Conservation (phyloP, 75 land plant species). For the Gnetum montanum region DNA sequence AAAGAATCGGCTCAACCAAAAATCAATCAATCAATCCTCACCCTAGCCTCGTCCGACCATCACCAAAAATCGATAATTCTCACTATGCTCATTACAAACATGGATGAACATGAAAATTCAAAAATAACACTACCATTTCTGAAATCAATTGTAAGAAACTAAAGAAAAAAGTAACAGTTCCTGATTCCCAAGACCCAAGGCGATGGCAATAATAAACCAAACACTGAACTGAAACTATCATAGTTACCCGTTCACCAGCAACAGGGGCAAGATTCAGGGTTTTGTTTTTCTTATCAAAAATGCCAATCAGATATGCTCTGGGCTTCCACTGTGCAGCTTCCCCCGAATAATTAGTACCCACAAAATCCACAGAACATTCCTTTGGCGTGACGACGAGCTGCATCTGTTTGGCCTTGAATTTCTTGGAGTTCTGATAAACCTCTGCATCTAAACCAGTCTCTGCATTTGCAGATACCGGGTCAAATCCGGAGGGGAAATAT, state of each 20-base stretch:
- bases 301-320: constrained; percentile 70
- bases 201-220: background rate
- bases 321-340: constrained; percentile 55
- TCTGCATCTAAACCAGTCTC: constrained; percentile 10
- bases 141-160: background rate
- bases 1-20: background rate
- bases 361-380: constrained; percentile 51
- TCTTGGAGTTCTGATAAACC: constrained; percentile 31
- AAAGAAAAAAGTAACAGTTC: too few relatives aligned
- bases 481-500: constrained; percentile 67
- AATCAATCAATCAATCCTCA: too few relatives aligned
- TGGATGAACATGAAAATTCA: background rate
- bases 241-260: constrained; percentile 57
- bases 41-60: too few relatives aligned
- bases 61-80: too few relatives aligned
- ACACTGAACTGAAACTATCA: background rate
- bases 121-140: background rate
- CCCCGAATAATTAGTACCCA: constrained; percentile 62
- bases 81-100: too few relatives aligned
- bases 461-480: constrained; percentile 16
- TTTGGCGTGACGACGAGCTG: constrained; percentile 48
- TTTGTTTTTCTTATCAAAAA: constrained; percentile 59
- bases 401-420: constrained; percentile 22
- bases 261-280: constrained; percentile 71
- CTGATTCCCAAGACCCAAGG: background rate